Conservation (phyloP, 768 basidiomycete species). For the Basidioascus undulatus region DNA sequence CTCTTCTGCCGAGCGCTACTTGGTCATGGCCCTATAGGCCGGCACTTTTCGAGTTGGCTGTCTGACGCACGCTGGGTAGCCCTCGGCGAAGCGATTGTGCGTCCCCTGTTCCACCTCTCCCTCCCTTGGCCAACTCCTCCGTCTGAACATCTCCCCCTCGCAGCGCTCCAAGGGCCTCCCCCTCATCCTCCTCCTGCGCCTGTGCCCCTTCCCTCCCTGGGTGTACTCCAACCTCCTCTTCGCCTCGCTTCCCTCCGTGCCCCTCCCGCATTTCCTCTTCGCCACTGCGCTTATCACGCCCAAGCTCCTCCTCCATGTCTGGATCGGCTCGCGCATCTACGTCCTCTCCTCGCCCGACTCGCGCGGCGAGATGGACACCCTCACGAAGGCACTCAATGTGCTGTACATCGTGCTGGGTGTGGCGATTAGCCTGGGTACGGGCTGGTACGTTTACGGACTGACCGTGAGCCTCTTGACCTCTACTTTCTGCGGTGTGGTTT, state of each 20-base stretch:
- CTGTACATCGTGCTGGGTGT: too few relatives aligned
- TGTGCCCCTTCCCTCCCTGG: constrained; percentile 67
- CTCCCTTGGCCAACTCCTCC: neutral
- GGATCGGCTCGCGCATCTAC: constrained; percentile 52
- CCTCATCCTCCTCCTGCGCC: constrained; percentile 49
- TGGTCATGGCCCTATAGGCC: constrained; percentile 29
- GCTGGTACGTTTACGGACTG: too few relatives aligned
- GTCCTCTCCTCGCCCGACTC: constrained; percentile 48
- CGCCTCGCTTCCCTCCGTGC: constrained; percentile 43
- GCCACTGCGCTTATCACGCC: constrained; percentile 49
- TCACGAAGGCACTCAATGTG: too few relatives aligned
- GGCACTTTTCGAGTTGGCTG: too few relatives aligned
- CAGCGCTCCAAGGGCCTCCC: constrained; percentile 50
- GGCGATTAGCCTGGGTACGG: too few relatives aligned
- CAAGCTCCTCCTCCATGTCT: constrained; percentile 40
- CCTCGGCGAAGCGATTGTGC: constrained; percentile 46
- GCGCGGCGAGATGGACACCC: constrained; percentile 48
- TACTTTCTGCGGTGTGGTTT: too few relatives aligned
- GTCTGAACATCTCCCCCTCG: neutral
- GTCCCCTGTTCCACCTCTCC: constrained; percentile 10
- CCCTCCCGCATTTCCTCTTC: constrained; percentile 44
- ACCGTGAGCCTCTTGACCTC: too few relatives aligned
- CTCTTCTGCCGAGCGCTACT: constrained; percentile 34
- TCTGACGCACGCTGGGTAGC: constrained; percentile 53
- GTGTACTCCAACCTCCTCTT: constrained; percentile 46